These are phyloP conservation scores for Chaetomiaceae sp. DNA, from an alignment of 2,329 filamentous ascomycete genomes.

Conservation along the genomic window DNA sequence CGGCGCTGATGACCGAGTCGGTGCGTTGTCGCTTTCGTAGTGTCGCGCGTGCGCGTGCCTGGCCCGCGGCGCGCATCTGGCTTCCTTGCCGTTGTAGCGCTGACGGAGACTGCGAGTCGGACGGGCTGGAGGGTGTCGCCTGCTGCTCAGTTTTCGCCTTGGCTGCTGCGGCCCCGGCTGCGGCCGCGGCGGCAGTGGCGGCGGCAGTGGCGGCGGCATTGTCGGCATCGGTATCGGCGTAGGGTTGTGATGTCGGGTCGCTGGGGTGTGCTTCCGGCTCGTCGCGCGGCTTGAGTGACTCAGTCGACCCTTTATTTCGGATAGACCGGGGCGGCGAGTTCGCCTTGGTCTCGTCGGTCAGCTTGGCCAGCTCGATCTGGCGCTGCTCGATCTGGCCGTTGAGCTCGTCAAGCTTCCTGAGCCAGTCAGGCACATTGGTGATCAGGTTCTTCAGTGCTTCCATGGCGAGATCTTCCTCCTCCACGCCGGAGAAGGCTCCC, in stretches of 20 bases:
- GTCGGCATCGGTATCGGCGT: conserved; percentile 7
- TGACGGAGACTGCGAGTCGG: conserved; percentile 34
- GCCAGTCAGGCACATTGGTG: conserved; percentile 57
- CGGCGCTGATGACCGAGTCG: conserved; percentile 49
- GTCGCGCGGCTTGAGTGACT: conserved; percentile 49
- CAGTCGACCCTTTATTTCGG: conserved; percentile 50
- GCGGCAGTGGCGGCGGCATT: conserved; percentile 9
- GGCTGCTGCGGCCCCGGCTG: conserved; percentile 18
- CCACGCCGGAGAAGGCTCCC: conserved; percentile 18
- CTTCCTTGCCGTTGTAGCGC: conserved; percentile 39
- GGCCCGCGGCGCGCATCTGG: conserved; percentile 43
- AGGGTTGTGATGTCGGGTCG: conserved; percentile 18
- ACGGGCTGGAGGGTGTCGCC: conserved; percentile 33
- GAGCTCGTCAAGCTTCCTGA: conserved; percentile 54
- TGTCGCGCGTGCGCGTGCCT: conserved; percentile 44
- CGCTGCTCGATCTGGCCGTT: conserved; percentile 58
- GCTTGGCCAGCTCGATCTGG: conserved; percentile 53
- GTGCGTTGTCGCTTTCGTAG: conserved; percentile 49
- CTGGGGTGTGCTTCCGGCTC: conserved; percentile 34
- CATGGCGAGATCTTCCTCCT: conserved; percentile 38
- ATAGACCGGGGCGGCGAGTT: conserved; percentile 38
- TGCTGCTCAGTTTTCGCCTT: conserved; percentile 22
- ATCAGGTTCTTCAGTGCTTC: conserved; percentile 54
- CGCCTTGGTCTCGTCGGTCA: conserved; percentile 27
- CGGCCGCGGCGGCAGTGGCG: conserved; percentile 16